A percentile compares a stretch with the other conserved stretches of the same genome.
These are phyloP conservation scores for Ophiocordyceps sinensis DNA, from an alignment of 2,329 filamentous ascomycete species.

Conservation along the genomic window DNA sequence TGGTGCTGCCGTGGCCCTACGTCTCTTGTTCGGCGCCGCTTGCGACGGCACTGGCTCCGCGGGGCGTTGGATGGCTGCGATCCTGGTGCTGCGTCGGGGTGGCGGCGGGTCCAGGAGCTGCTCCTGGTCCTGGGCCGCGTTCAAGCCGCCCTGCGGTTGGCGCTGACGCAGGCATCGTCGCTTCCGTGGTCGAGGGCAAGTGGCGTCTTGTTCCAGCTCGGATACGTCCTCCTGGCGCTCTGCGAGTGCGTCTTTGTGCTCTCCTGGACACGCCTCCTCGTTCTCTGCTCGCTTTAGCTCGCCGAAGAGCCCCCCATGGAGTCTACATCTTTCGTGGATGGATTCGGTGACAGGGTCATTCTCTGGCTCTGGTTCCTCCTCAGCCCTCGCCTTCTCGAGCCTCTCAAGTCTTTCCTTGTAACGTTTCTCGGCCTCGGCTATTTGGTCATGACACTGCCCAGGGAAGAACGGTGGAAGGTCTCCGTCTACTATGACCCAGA, in stretches of 20 bases:
- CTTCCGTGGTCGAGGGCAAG: neutral
- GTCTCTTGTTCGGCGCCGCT: neutral
- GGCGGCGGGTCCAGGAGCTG: neutral
- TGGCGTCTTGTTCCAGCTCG: no score
- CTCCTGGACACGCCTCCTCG: neutral
- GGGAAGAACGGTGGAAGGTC: neutral
- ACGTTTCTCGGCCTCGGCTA: neutral
- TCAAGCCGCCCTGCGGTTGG: neutral
- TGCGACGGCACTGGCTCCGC: neutral
- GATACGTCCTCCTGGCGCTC: neutral
- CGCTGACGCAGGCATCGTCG: neutral
- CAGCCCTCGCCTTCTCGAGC: no score
- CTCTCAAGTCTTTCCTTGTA: no score
- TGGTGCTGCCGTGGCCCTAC: neutral
- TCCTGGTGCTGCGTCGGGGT: neutral
- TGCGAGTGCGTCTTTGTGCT: neutral
- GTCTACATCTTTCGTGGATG: neutral
- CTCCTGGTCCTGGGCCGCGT: neutral
- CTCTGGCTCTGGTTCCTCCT: no score
- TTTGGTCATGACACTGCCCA: neutral
- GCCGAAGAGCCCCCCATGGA: no score
- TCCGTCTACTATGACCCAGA: neutral
- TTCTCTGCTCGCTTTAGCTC: no score
- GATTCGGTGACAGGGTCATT: neutral
- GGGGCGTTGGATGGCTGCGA: neutral